Conservation (phyloP, 768 basidiomycete genomes). For the Boletus vinaceobasis region DNA sequence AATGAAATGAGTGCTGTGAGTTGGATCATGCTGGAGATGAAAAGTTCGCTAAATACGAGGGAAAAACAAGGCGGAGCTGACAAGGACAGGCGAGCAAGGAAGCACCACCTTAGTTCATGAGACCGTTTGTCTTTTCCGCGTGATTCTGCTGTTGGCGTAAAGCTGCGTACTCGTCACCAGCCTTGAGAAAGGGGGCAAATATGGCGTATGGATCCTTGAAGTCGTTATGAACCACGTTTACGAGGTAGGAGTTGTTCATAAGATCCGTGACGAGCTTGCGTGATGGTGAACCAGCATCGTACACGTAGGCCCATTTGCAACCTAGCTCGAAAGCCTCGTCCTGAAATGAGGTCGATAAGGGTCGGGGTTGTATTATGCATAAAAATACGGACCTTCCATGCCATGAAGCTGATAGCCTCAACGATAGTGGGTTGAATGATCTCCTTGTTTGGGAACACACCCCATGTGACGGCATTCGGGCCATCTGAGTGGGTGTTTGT, state of each 20-base stretch:
- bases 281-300: conserved; percentile 72
- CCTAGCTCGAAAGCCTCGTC: conserved; percentile 96
- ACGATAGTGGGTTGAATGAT: conserved; percentile 95
- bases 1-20: conserved; percentile 32
- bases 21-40: conserved; percentile 22
- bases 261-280: conserved; percentile 71
- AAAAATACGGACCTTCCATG: conserved; percentile 74
- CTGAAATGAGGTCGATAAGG: conserved; percentile 35
- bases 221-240: conserved; percentile 96
- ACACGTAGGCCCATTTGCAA: conserved; percentile 84
- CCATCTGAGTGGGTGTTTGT: conserved; percentile 95
- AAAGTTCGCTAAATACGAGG: conserved; percentile 1
- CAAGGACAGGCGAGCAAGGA: neutral
- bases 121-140: conserved; percentile 39
- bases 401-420: conserved; percentile 97
- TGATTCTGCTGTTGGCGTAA: conserved; percentile 30
- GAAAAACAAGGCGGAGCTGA: neutral
- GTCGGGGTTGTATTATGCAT: neutral
- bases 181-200: conserved; percentile 82
- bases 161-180: conserved; percentile 58
- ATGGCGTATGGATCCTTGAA: conserved; percentile 84
- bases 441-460: conserved; percentile 96
- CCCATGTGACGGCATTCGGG: conserved; percentile 99
- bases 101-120: conserved; percentile 18
- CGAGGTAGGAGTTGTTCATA: conserved; percentile 81